Percentiles rank a stretch among this genome's conserved stretches.
phyloP scores from a whole-genome alignment of 208 protist species.

The Spongospora subterranea region DNA sequence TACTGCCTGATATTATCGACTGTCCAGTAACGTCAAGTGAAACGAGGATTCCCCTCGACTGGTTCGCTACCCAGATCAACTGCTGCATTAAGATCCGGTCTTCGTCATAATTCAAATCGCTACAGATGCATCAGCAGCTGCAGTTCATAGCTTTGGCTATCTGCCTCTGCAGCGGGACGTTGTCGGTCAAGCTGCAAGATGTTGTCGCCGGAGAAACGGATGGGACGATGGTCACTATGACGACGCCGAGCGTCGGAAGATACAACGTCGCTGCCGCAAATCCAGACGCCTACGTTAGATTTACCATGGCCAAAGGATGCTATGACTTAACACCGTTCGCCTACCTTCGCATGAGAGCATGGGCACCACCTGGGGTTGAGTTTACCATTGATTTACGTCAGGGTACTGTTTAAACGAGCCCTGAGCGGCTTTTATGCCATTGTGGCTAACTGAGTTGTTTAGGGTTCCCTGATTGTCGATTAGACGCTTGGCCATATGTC shows the following conservation, averaged over 20 bases:
- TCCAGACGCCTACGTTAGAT: slow-evolving; percentile 1
- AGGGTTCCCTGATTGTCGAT: slow-evolving; percentile 25
- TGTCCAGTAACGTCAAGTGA: too few relatives aligned
- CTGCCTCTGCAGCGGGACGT: neutral
- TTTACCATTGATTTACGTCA: slow-evolving; percentile 42
- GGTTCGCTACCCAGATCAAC: too few relatives aligned
- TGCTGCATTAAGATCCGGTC: too few relatives aligned
- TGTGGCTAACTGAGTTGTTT: too few relatives aligned
- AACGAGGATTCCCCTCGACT: too few relatives aligned
- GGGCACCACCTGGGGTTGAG: neutral
- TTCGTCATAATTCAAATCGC: too few relatives aligned
- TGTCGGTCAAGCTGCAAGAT: neutral
- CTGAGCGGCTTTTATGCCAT: too few relatives aligned
- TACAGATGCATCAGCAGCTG: too few relatives aligned
- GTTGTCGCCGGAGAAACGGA: neutral
- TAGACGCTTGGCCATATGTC: slow-evolving; percentile 29
- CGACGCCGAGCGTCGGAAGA: neutral
- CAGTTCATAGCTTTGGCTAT: too few relatives aligned
- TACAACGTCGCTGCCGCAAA: neutral
- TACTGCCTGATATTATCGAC: too few relatives aligned
- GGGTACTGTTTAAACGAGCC: neutral
- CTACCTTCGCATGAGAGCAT: slow-evolving; percentile 1
- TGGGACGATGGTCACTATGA: neutral
- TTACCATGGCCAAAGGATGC: slow-evolving; percentile 13
- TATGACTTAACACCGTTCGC: neutral